These are phyloP conservation scores for Sarocladiaceae sp. DNA, from an alignment of 2,329 filamentous ascomycete species.

Conservation along the genomic window DNA sequence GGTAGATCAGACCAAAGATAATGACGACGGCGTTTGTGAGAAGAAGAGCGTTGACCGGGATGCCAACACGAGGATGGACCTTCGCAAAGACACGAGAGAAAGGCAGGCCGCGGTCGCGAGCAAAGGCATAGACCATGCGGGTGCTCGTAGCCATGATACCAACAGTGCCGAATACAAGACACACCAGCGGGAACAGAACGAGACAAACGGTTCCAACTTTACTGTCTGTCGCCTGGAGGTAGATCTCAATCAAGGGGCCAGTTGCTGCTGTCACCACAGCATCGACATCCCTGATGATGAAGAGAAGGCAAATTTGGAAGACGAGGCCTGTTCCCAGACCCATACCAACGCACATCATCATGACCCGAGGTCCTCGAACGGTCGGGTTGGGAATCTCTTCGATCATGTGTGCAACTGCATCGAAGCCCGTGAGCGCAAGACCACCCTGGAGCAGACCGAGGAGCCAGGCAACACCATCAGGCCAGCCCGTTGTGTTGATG, in stretches of 20 bases:
- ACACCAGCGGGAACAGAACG: conserved; percentile 51
- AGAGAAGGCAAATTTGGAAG: conserved; percentile 49
- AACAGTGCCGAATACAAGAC: conserved; percentile 45
- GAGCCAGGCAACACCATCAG: conserved; percentile 53
- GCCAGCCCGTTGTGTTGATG: conserved; percentile 44
- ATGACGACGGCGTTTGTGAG: conserved; percentile 15
- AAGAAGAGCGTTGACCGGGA: conserved; percentile 48
- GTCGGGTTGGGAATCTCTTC: conserved; percentile 52
- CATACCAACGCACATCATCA: conserved; percentile 47
- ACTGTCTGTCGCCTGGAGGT: conserved; percentile 30
- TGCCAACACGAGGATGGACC: conserved; percentile 43
- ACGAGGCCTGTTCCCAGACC: conserved; percentile 45
- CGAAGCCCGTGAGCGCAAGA: conserved; percentile 46
- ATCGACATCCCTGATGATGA: conserved; percentile 43
- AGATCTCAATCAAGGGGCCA: conserved; percentile 45
- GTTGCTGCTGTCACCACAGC: conserved; percentile 32
- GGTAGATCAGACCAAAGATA: conserved; percentile 62
- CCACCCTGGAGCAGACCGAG: conserved; percentile 46
- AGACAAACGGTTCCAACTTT: conserved; percentile 40
- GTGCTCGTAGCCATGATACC: conserved; percentile 47
- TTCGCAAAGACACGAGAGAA: conserved; percentile 40
- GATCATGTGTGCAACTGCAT: conserved; percentile 55
- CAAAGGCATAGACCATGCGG: conserved; percentile 50
- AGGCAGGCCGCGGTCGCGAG: conserved; percentile 46
- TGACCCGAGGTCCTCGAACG: conserved; percentile 45